These are phyloP conservation scores for Chlamydomonas reinhardtii DNA, from an alignment of 163 green algal genomes.

Conservation along the genomic window DNA sequence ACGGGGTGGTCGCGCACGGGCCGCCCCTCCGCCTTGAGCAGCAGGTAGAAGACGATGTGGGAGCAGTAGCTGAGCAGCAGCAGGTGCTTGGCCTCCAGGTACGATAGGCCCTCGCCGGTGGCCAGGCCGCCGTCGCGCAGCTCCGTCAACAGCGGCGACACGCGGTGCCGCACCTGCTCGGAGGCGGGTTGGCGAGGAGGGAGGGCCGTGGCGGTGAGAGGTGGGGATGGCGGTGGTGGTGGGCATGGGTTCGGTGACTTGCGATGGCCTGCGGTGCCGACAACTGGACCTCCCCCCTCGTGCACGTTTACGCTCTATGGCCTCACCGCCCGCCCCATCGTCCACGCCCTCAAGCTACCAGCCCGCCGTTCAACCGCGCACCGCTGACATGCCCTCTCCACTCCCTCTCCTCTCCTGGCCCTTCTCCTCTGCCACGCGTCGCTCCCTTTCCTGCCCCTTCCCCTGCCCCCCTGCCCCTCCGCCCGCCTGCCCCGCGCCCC, in stretches of 20 bases:
- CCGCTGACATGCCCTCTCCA: too few relatives aligned
- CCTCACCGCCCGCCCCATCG: too few relatives aligned
- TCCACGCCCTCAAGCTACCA: too few relatives aligned
- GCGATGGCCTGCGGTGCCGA: too few relatives aligned
- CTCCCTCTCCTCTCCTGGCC: too few relatives aligned
- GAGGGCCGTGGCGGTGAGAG: not conserved
- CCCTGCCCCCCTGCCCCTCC: too few relatives aligned
- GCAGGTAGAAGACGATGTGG: constrained; percentile 95
- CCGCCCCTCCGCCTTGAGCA: constrained; percentile 94
- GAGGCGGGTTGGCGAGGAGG: not conserved
- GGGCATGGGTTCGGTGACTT: not conserved
- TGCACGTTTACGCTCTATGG: too few relatives aligned
- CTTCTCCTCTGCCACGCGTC: too few relatives aligned
- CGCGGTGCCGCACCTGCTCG: constrained; percentile 60
- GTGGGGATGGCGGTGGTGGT: not conserved
- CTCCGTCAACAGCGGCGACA: constrained; percentile 83
- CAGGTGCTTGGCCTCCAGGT: constrained; percentile 98
- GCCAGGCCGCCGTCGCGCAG: constrained; percentile 80
- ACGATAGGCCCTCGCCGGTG: constrained; percentile 92
- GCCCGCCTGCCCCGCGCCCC: too few relatives aligned
- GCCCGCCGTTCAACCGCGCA: too few relatives aligned
- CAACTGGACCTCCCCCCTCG: too few relatives aligned
- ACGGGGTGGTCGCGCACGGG: constrained; percentile 94
- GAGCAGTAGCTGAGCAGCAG: constrained; percentile 95
- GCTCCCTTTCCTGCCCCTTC: too few relatives aligned